Percentiles rank a stretch among this genome's conserved stretches.
These are phyloP conservation scores for Pharus latifolius DNA, from an alignment of 176 grass and related monocot species.

Conservation along the genomic window DNA sequence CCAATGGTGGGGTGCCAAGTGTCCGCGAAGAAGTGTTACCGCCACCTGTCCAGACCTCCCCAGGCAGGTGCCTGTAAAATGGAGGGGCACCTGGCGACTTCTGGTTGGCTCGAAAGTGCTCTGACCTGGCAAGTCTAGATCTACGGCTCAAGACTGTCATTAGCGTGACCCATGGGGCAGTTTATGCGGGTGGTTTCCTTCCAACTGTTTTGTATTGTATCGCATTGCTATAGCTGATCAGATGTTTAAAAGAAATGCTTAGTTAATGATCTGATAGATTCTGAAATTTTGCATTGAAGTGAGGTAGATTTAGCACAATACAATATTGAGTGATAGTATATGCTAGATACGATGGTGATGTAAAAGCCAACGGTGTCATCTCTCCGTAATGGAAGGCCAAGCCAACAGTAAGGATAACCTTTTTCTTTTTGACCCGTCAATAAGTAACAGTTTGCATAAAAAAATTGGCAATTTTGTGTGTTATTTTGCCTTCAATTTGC, in stretches of 20 bases:
- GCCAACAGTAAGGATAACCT: too few relatives aligned
- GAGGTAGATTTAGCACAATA: neutral
- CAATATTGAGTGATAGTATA: neutral
- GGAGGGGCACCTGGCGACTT: neutral
- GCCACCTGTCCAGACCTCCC: constrained; percentile 16
- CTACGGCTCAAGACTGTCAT: constrained; percentile 7
- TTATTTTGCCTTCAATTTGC: too few relatives aligned
- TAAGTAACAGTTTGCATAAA: too few relatives aligned
- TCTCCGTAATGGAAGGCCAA: too few relatives aligned
- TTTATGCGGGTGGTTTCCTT: neutral
- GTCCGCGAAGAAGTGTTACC: neutral
- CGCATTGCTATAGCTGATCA: neutral
- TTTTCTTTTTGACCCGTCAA: too few relatives aligned
- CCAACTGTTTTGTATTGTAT: neutral
- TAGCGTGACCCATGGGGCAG: neutral
- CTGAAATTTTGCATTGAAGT: neutral
- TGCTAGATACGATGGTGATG: neutral
- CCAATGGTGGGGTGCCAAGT: constrained; percentile 27
- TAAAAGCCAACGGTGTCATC: neutral
- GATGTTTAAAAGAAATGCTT: neutral
- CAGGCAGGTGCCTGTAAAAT: constrained; percentile 41
- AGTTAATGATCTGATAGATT: neutral
- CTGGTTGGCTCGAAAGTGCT: constrained; percentile 17
- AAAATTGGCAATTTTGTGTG: too few relatives aligned
- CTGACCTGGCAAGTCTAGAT: constrained; percentile 34